Base-by-base conservation (phyloP, 2,329 filamentous ascomycete genomes). In the Curvularia verruculosa region DNA sequence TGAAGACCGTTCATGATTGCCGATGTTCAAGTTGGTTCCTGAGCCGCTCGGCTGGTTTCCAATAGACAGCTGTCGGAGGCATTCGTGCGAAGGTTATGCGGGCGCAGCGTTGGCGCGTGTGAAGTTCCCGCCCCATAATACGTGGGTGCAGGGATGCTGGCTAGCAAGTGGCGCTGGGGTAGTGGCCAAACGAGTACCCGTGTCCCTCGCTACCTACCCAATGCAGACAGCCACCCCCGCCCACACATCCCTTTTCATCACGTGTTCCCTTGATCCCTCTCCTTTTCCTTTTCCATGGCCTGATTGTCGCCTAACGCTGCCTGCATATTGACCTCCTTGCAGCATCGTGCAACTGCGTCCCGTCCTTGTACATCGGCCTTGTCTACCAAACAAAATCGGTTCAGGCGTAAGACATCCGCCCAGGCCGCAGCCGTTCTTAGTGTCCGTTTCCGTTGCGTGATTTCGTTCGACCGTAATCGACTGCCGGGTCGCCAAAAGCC, bases 1-100 rank as follows among this genome's bases (percentile, higher is more conserved):
- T n/a, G 47, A 31, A 39, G 39, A 21, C 46, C 39, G 40, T 26
- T 24, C 21, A 23, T 40, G 39, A 40, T 46, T 58, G 55, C 55
- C 55, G 55, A 41, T 45, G 31, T 46, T 45, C 19, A 21, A 12
- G 36, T 36, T 18, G 23, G 40, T 29, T 26, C 45, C 12, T 50
- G 52, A 12, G 45, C 8, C 34, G 4, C 29, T 34, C 37, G 31
- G 31, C 45, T 48, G 31, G 45, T 48, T 48, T 48, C 52, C 29
- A 15, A 26, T 50, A 26, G 24, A 49, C 41, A n/a, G 28, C 13
- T 10, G 15, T 44, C 52, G 45, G 48, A 21, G 46, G n/a, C 29
- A 45, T 50, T 48, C 12, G 29, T 24, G 45, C 45, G 45, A 48
- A 5, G 13, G 31, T 36, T 36, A 18, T 18, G 31, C 45, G 12